Percentiles rank a stretch among this genome's conserved stretches.
These are phyloP conservation scores for Trichoderma reesei DNA, from an alignment of 495 filamentous ascomycete genomes.

Conservation along the genomic window DNA sequence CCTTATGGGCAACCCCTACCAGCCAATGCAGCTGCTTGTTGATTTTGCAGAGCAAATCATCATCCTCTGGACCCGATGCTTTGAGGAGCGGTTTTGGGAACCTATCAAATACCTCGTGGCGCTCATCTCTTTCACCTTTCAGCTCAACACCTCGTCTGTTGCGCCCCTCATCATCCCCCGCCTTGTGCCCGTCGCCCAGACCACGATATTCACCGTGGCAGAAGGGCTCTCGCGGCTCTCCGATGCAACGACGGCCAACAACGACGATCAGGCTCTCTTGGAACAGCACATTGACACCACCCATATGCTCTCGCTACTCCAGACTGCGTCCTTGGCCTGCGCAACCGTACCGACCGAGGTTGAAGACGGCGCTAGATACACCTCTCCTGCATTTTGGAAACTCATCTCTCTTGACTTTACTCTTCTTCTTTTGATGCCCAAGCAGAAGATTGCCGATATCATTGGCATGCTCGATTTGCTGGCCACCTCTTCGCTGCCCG, in stretches of 20 bases:
- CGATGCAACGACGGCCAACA: conserved; percentile 19
- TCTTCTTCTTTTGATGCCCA: conserved; percentile 32
- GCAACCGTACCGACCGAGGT: conserved; percentile 14
- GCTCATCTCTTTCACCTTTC: conserved; percentile 28
- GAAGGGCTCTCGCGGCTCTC: conserved; percentile 19
- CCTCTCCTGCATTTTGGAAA: conserved; percentile 30
- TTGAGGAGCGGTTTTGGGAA: conserved; percentile 29
- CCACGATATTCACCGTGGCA: conserved; percentile 24
- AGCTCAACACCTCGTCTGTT: conserved; percentile 29
- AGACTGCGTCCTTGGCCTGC: conserved; percentile 32
- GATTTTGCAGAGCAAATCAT: conserved; percentile 36
- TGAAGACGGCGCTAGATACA: not conserved
- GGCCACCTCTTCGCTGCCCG: conserved; percentile 31
- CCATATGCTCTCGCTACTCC: conserved; percentile 31
- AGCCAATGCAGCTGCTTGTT: conserved; percentile 29
- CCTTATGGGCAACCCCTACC: conserved; percentile 23
- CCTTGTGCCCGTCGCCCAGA: conserved; percentile 32
- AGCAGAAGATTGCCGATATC: conserved; percentile 35
- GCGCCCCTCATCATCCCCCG: conserved; percentile 33
- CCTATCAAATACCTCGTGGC: conserved; percentile 35
- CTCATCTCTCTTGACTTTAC: conserved; percentile 38
- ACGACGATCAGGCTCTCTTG: conserved; percentile 20
- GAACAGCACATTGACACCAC: conserved; percentile 26
- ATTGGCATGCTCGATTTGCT: conserved; percentile 29
- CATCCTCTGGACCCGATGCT: conserved; percentile 36